phyloP scores from a whole-genome alignment of 345 rosid genomes.

The Moricandia moricandioides region DNA sequence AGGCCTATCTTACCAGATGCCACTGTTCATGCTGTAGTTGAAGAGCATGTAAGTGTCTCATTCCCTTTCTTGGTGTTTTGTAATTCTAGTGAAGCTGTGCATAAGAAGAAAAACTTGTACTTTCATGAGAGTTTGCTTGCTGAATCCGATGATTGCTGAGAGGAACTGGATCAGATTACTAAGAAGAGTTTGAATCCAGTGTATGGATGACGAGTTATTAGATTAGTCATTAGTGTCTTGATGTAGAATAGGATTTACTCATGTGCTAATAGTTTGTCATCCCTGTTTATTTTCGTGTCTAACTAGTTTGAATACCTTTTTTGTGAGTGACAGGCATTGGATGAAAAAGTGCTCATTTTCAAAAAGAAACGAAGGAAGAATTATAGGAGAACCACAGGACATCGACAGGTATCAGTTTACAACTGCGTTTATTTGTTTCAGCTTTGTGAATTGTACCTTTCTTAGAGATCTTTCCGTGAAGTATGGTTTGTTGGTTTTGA shows the following conservation, averaged over 20 bases:
- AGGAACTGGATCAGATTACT: not conserved
- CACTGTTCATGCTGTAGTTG: constrained; percentile 88
- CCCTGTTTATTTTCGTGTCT: not conserved
- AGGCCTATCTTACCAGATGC: constrained; percentile 84
- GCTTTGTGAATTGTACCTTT: not conserved
- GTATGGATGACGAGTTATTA: not conserved
- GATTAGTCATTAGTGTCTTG: constrained; percentile 6
- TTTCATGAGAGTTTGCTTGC: not conserved
- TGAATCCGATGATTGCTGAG: not conserved
- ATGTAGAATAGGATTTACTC: not conserved
- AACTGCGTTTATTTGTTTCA: not conserved
- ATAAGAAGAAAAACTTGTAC: not conserved
- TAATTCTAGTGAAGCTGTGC: not conserved
- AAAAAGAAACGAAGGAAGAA: constrained; percentile 95
- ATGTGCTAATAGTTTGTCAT: not conserved
- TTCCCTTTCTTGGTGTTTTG: not conserved
- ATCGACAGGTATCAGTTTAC: constrained; percentile 62
- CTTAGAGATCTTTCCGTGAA: not conserved
- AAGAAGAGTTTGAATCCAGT: not conserved
- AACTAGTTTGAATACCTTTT: not conserved
- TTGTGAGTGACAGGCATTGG: constrained; percentile 65
- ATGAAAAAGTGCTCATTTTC: constrained; percentile 88
- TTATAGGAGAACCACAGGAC: constrained; percentile 80
- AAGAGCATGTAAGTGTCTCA: constrained; percentile 79
- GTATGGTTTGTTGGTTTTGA: not conserved